Percentiles rank a stretch among this genome's conserved stretches.
phyloP scores from a whole-genome alignment of 2,329 filamentous ascomycete genomes.

The Penicillium sp. region DNA sequence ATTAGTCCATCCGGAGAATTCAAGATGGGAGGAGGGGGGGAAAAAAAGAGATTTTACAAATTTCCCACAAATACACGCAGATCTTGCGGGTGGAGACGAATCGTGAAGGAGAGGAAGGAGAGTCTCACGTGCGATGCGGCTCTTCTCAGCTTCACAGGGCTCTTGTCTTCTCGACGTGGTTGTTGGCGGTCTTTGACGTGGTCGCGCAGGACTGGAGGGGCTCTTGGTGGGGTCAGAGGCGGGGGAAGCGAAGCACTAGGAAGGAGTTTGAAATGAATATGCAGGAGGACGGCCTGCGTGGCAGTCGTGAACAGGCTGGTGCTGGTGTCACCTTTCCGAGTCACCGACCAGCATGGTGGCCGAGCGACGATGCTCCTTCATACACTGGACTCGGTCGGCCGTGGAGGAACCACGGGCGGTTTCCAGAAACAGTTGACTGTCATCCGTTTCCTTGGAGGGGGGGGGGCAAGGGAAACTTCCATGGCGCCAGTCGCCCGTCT shows the following conservation, averaged over 20 bases:
- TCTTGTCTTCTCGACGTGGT: not conserved
- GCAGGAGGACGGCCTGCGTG: too few species aligned
- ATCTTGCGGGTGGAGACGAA: too few species aligned
- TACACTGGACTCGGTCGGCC: too few species aligned
- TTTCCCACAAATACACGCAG: not conserved
- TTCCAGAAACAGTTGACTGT: too few species aligned
- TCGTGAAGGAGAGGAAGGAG: not conserved
- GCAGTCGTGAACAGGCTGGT: not conserved
- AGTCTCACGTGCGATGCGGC: constrained; percentile 19
- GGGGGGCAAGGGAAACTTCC: too few species aligned
- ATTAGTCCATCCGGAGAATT: constrained; percentile 17
- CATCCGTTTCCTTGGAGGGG: too few species aligned
- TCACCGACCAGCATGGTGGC: too few species aligned
- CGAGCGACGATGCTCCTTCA: too few species aligned
- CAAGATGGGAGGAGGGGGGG: constrained; percentile 1
- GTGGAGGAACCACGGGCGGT: too few species aligned
- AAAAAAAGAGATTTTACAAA: too few species aligned
- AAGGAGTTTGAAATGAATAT: not conserved
- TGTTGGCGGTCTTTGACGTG: constrained; percentile 19
- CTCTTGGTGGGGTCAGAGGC: constrained; percentile 10
- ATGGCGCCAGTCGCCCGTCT: too few species aligned
- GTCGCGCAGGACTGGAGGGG: constrained; percentile 23
- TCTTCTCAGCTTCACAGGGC: constrained; percentile 4
- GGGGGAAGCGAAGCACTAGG: not conserved
- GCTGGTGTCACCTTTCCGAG: too few species aligned